Conservation (phyloP, 106 monocot species). For the Dendrobium officinale region DNA sequence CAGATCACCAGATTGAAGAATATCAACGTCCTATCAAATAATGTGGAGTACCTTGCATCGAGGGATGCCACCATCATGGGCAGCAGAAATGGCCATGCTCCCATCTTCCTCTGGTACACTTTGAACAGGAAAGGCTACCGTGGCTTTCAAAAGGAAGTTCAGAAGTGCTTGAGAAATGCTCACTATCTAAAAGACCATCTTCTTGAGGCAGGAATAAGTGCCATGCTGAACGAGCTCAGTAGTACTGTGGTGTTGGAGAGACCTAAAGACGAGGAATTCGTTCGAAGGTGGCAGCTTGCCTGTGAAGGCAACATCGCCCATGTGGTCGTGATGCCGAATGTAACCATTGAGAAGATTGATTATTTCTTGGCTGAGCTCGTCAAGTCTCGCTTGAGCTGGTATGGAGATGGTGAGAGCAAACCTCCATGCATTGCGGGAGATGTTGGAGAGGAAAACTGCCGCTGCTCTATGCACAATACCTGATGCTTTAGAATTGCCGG, state of each 20-base stretch:
- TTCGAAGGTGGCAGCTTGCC: conserved; percentile 84
- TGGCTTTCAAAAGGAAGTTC: conserved; percentile 59
- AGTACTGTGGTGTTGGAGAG: conserved; percentile 96
- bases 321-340: conserved; percentile 94
- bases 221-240: conserved; percentile 96
- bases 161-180: conserved; percentile 87
- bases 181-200: conserved; percentile 76
- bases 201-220: conserved; percentile 54
- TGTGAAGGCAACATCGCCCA: conserved; percentile 86
- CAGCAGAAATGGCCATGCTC: conserved; percentile 83
- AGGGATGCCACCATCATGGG: conserved; percentile 98
- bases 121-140: conserved; percentile 78
- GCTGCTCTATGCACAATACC: conserved; percentile 45
- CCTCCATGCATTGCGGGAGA: conserved; percentile 52
- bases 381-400: conserved; percentile 43
- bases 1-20: conserved; percentile 70
- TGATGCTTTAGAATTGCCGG: neutral
- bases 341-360: conserved; percentile 79
- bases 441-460: conserved; percentile 59
- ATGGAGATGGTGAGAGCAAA: conserved; percentile 25
- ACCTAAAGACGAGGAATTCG: conserved; percentile 74
- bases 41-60: conserved; percentile 81
- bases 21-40: conserved; percentile 71
- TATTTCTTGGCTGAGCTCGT: conserved; percentile 60
- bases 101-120: conserved; percentile 94